Conservation (phyloP, 2,329 filamentous ascomycete genomes). For the Fusarium solani-melongenae region DNA sequence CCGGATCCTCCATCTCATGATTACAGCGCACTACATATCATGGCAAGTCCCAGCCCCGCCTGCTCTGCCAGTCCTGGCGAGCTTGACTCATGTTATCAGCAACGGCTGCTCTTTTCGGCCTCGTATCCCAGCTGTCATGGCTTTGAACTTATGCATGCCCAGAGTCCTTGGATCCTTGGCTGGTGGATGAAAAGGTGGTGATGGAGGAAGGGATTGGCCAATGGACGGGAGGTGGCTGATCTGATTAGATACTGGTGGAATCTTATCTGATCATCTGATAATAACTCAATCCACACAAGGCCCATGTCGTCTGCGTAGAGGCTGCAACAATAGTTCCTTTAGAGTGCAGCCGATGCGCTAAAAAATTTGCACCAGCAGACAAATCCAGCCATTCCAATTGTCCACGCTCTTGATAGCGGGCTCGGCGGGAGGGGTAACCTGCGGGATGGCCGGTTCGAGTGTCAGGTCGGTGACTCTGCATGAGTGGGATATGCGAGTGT, state of each 20-base stretch:
- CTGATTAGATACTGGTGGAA: constrained; percentile 42
- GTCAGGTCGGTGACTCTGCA: not conserved
- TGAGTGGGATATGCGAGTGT: not conserved
- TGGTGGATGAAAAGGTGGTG: not conserved
- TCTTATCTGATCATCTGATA: constrained; percentile 42
- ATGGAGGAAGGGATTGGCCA: constrained; percentile 19
- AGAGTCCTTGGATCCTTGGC: not conserved
- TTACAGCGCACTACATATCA: not conserved
- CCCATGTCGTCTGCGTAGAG: constrained; percentile 8
- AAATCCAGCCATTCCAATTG: constrained; percentile 10
- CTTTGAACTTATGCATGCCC: constrained; percentile 19
- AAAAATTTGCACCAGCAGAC: not conserved
- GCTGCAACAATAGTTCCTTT: constrained; percentile 11
- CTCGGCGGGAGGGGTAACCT: constrained; percentile 8
- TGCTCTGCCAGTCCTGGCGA: not conserved
- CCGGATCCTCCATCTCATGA: not conserved
- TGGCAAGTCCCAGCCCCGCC: not conserved
- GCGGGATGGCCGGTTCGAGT: constrained; percentile 1
- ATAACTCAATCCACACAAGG: constrained; percentile 22
- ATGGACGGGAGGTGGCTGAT: constrained; percentile 32
- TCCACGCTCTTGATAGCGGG: not conserved
- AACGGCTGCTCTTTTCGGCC: not conserved
- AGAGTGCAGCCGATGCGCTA: not conserved
- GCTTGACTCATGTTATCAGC: not conserved
- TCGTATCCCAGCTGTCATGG: constrained; percentile 12